phyloP scores from a whole-genome alignment of 108 stramenopile species.

The Conticribra guillardii region DNA sequence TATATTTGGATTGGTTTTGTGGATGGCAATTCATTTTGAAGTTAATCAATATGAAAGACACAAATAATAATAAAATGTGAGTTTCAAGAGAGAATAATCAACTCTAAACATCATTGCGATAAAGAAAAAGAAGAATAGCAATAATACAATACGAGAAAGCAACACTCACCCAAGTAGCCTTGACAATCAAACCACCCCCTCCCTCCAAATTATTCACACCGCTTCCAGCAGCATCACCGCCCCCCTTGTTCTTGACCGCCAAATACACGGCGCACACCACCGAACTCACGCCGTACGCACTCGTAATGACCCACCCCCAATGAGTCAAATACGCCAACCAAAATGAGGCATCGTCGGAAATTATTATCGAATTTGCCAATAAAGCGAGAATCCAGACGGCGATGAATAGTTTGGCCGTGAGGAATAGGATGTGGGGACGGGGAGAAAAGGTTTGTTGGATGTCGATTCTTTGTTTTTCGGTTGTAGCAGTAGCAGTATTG shows the following conservation, averaged over 20 bases:
- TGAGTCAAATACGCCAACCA: conserved; percentile 27
- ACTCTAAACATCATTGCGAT: neutral
- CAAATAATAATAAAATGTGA: neutral
- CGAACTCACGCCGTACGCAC: conserved; percentile 13
- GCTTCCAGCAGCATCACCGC: neutral
- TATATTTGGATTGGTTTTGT: no score
- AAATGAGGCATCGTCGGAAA: neutral
- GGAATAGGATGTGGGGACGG: conserved; percentile 7
- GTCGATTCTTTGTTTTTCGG: no score
- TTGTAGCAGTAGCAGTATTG: no score
- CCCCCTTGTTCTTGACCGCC: neutral
- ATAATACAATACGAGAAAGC: neutral
- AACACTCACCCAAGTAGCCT: conserved; percentile 11
- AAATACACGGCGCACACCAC: conserved; percentile 8
- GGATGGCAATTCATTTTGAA: no score
- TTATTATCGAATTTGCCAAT: conserved; percentile 6
- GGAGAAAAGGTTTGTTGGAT: conserved; percentile 10
- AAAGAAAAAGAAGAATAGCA: neutral
- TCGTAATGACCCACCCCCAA: conserved; percentile 10
- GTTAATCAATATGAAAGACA: neutral
- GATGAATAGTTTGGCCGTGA: conserved; percentile 6
- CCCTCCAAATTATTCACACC: neutral
- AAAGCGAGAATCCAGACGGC: conserved; percentile 10
- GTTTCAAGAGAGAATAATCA: neutral
- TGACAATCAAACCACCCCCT: conserved; percentile 1